Evolutionary conservation across 768 basidiomycete species (phyloP).

Genomic region (Rhodotorula babjevae): DNA sequence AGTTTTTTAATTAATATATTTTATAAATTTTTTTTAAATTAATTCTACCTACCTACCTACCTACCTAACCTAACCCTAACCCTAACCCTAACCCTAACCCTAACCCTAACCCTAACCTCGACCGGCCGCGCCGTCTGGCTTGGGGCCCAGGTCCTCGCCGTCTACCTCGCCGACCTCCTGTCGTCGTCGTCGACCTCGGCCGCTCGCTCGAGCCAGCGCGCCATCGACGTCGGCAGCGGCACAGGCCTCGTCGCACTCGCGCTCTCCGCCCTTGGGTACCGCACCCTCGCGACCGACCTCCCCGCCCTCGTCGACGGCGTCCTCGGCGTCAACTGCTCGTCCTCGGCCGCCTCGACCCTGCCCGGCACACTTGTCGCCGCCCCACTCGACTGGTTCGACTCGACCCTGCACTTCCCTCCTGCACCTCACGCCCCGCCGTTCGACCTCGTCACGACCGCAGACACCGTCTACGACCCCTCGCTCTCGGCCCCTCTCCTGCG

Average conservation of each 20-base stretch:
- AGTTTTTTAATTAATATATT: background rate
- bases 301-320: constrained; percentile 61
- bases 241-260: constrained; percentile 60
- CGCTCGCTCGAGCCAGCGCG: constrained; percentile 41
- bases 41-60: too few relatives aligned
- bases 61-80: too few relatives aligned
- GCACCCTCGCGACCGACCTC: constrained; percentile 72
- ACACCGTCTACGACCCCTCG: constrained; percentile 66
- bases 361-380: constrained; percentile 51
- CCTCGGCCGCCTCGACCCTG: constrained; percentile 49
- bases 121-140: constrained; percentile 34
- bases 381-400: constrained; percentile 66
- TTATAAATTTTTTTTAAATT: too few relatives aligned
- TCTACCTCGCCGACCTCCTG: constrained; percentile 31
- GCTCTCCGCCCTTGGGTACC: constrained; percentile 64
- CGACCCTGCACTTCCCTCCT: constrained; percentile 58
- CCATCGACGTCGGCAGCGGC: constrained; percentile 75
- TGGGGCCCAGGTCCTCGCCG: constrained; percentile 28
- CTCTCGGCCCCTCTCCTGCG: constrained; percentile 65
- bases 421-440: constrained; percentile 55
- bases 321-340: constrained; percentile 59
- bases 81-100: too few relatives aligned
- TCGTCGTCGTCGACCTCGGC: background rate
- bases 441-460: constrained; percentile 74
- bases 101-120: too few relatives aligned